Base-by-base conservation (phyloP, 805 yeast genomes). In the Kodamaea kakaduensis region DNA sequence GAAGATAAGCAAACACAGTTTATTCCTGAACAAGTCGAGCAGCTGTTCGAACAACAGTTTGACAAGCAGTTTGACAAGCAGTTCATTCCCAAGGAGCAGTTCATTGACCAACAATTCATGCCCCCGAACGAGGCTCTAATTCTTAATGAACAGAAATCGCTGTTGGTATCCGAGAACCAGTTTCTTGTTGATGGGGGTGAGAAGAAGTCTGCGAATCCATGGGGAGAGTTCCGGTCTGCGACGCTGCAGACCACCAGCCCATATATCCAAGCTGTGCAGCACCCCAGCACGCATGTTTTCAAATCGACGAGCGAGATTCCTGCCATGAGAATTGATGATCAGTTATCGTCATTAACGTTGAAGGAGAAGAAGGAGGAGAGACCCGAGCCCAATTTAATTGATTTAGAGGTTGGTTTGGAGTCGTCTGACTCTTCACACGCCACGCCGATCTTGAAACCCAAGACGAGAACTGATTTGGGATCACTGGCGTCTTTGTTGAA, bases 391-490 rank as follows among this genome's bases (percentile, higher is more conserved):
- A 58, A 56, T 35, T 48, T 63, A 31, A 62, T 63, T 36, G 67
- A 62, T 34, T 47, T 63, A 16, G 67, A 63, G 29, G 55, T 57
- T 2, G 66, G 63, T 3, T 46, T 59, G 12, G 58, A 56, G 14
- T 52, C 59, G 4, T 46, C 56, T 5, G 46, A 50, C 17, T 44
- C 53, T 3, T 27, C 51, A 12, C 25, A 46, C 12, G 45, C 47
- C 3, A 43, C 54, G 2, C 50, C 51, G 9, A 41, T 41, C 12
- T 43, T 49, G 12, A 28, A 40, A 13, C 48, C 51, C 3, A 41
- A 41, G 32, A 16, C 36, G 18, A 16, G 22, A 14, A 22, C 16
- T 18, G 22, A 20, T 6, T 34, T 33, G 27, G 37, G 34, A 9
- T 31, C 41, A 3, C 50, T 44, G 23, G 35, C 47, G 20, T 57